Evolutionary conservation across 345 rosid species (phyloP).

Genomic region (Eucalyptus curtisii): DNA sequence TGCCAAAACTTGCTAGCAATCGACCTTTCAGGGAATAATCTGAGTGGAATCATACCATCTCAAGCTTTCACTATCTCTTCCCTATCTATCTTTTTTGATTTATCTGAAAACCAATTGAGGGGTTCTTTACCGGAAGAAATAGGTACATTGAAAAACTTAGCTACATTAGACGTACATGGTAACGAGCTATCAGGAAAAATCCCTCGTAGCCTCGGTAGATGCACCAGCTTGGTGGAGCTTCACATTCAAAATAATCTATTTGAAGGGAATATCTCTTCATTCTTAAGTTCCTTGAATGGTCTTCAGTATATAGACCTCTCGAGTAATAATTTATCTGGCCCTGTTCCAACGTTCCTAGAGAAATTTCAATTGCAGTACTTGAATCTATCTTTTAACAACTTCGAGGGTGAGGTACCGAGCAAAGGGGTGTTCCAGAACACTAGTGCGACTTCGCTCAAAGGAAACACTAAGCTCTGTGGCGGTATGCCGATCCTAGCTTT

Average conservation of each 20-base stretch:
- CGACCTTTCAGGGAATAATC: background rate
- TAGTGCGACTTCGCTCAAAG: background rate
- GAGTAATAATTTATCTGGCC: background rate
- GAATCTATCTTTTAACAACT: constrained; percentile 5
- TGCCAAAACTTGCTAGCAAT: background rate
- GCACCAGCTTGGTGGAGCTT: background rate
- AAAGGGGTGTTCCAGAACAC: constrained; percentile 2
- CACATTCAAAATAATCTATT: background rate
- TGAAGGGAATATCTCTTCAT: background rate
- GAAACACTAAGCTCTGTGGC: constrained; percentile 2
- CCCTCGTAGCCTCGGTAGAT: background rate
- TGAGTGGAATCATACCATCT: background rate
- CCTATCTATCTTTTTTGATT: background rate
- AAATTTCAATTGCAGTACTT: background rate
- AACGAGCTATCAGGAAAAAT: background rate
- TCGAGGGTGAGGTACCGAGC: constrained; percentile 1
- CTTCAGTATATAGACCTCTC: background rate
- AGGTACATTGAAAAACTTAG: background rate
- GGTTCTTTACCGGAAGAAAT: constrained; percentile 1
- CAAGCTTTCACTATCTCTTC: background rate
- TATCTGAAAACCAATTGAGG: background rate
- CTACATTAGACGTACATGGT: background rate
- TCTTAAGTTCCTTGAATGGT: background rate
- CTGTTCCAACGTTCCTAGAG: background rate
- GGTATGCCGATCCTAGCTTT: background rate